These are phyloP conservation scores for Termitomyces sp. DNA, from an alignment of 768 basidiomycete genomes.

Conservation along the genomic window DNA sequence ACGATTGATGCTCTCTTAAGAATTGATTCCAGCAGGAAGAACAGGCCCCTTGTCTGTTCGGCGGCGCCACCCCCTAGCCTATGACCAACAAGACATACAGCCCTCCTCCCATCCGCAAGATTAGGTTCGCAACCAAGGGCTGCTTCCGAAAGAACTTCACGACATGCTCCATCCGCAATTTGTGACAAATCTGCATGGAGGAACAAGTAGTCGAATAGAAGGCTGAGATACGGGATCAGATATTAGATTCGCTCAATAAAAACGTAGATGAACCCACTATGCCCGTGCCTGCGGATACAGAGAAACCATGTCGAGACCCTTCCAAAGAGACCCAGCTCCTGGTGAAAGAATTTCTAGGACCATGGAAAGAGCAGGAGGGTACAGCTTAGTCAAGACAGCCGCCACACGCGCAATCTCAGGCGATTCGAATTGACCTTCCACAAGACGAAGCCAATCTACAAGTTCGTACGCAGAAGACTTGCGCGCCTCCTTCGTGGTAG, in stretches of 20 bases:
- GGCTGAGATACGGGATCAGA: neutral
- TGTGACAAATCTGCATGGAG: constrained; percentile 22
- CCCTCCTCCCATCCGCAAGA: constrained; percentile 26
- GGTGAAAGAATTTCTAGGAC: constrained; percentile 42
- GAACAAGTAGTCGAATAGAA: constrained; percentile 41
- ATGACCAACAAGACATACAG: constrained; percentile 32
- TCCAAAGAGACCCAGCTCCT: constrained; percentile 35
- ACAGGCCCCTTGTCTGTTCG: constrained; percentile 21
- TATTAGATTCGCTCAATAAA: neutral
- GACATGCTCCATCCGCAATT: constrained; percentile 21
- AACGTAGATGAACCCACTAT: constrained; percentile 6
- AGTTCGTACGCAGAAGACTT: constrained; percentile 44
- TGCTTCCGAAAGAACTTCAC: constrained; percentile 28
- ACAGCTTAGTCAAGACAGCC: constrained; percentile 30
- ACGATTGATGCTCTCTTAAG: constrained; percentile 19
- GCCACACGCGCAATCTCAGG: constrained; percentile 36
- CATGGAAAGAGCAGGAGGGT: constrained; percentile 34
- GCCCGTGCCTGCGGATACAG: constrained; percentile 14
- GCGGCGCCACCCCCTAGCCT: constrained; percentile 18
- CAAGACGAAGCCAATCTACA: constrained; percentile 58
- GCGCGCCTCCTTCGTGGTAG: constrained; percentile 26
- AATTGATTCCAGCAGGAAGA: constrained; percentile 35
- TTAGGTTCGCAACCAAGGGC: constrained; percentile 22
- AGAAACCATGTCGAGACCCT: constrained; percentile 22
- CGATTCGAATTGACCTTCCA: constrained; percentile 25